Evolutionary conservation across 2,329 filamentous ascomycete species (phyloP).

Genomic region (Colletotrichum tamarilloi): DNA sequence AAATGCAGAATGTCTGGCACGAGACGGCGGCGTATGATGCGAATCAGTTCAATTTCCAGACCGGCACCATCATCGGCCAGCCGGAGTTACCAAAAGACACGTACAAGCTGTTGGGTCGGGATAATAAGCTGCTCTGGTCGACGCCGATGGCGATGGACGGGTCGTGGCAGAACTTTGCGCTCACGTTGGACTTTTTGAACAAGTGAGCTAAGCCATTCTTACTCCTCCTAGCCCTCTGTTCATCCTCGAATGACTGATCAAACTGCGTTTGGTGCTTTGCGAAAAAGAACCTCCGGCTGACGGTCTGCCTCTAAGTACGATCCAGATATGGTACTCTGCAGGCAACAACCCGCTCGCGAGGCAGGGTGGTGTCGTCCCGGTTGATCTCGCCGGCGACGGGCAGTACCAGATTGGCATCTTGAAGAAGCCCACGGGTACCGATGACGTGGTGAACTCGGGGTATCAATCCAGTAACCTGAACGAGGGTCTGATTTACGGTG

Average conservation of each 20-base stretch:
- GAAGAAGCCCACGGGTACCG: conserved; percentile 66
- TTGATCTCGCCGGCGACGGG: conserved; percentile 18
- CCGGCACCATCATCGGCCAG: conserved; percentile 44
- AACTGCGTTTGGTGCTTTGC: too few relatives aligned
- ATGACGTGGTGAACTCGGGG: conserved; percentile 60
- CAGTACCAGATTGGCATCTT: conserved; percentile 65
- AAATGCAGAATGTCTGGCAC: conserved; percentile 47
- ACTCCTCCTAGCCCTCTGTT: not conserved
- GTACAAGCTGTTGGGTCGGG: conserved; percentile 35
- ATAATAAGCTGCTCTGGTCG: conserved; percentile 35
- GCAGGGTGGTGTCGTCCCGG: conserved; percentile 1
- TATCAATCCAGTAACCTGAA: conserved; percentile 58
- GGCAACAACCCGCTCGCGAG: conserved; percentile 21
- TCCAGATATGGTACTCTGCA: conserved; percentile 37
- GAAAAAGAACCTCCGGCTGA: not conserved
- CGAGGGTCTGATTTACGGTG: conserved; percentile 62
- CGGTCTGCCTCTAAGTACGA: conserved; percentile 13
- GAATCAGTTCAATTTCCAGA: conserved; percentile 52
- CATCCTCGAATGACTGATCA: too few relatives aligned
- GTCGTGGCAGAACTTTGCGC: conserved; percentile 38
- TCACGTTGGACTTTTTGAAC: conserved; percentile 36
- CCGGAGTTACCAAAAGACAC: conserved; percentile 12
- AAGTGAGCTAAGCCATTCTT: conserved; percentile 26
- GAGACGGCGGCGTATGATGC: conserved; percentile 49
- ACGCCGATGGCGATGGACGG: conserved; percentile 28